These are phyloP conservation scores for Eimeria praecox DNA, from an alignment of 169 alveolate genomes.

Conservation along the genomic window DNA sequence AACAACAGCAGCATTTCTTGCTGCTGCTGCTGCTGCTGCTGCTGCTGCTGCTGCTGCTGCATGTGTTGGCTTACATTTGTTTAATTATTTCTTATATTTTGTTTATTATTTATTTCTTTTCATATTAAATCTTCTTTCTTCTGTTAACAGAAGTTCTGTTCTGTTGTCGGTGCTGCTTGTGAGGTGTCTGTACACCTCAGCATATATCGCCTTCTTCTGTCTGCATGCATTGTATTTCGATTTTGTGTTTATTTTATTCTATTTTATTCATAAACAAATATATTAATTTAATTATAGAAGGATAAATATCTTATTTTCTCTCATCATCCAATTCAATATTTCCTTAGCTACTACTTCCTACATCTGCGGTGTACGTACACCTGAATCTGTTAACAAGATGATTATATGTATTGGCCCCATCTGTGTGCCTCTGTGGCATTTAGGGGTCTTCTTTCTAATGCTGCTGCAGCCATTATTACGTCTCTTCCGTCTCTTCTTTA, in stretches of 20 bases:
- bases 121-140: no score
- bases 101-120: not conserved
- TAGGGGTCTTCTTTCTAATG: conserved; percentile 61
- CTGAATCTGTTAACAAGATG: not conserved
- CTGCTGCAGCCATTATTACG: conserved; percentile 41
- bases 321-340: not conserved
- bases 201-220: no score
- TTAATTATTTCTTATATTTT: not conserved
- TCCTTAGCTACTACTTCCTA: not conserved
- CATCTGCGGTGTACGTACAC: not conserved
- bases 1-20: no score
- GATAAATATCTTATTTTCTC: not conserved
- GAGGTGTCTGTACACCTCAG: conserved; percentile 12
- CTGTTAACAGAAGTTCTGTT: not conserved
- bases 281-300: no score
- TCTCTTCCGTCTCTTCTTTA: not conserved
- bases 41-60: not conserved
- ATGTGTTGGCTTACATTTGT: not conserved
- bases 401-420: conserved; percentile 79
- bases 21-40: not conserved
- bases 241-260: no score
- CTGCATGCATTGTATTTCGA: not conserved
- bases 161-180: not conserved
- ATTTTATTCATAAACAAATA: no score
- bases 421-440: conserved; percentile 79